Conservation (phyloP, 805 yeast species). For the Starmerella khaoyaiensis region DNA sequence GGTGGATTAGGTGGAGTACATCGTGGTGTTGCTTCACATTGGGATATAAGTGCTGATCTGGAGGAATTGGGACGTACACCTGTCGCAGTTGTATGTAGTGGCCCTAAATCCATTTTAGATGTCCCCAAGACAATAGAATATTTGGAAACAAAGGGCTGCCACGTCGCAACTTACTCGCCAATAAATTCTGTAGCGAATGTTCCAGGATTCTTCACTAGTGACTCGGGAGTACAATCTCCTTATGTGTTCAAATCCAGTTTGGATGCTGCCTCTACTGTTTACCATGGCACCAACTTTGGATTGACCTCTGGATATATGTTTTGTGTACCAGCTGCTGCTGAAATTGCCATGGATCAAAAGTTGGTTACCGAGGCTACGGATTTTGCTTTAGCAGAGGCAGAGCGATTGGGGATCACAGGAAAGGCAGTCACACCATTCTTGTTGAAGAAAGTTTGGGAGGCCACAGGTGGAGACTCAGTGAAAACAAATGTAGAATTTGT, state of each 20-base stretch:
- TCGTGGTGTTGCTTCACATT: slow-evolving; percentile 54
- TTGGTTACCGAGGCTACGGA: slow-evolving; percentile 45
- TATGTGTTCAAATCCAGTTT: slow-evolving; percentile 40
- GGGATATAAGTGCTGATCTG: slow-evolving; percentile 79
- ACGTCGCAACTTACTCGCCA: slow-evolving; percentile 56
- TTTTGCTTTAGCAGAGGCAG: slow-evolving; percentile 47
- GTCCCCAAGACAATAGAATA: slow-evolving; percentile 71
- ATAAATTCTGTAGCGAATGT: slow-evolving; percentile 34
- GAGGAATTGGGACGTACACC: slow-evolving; percentile 75
- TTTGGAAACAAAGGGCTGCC: slow-evolving; percentile 82
- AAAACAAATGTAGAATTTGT: slow-evolving; percentile 63
- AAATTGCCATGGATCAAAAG: slow-evolving; percentile 42
- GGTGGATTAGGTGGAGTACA: slow-evolving; percentile 94
- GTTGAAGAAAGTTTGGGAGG: slow-evolving; percentile 47
- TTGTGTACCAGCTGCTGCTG: slow-evolving; percentile 70
- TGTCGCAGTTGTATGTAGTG: slow-evolving; percentile 83
- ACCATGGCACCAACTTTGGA: slow-evolving; percentile 35
- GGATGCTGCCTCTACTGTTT: slow-evolving; percentile 52
- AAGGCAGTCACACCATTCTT: slow-evolving; percentile 72
- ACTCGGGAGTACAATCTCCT: slow-evolving; percentile 62
- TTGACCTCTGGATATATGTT: slow-evolving; percentile 58
- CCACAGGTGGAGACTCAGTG: slow-evolving; percentile 60
- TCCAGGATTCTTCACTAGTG: slow-evolving; percentile 74
- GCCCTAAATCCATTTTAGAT: slow-evolving; percentile 78
- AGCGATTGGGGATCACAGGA: slow-evolving; percentile 41